Evolutionary conservation across 2,329 filamentous ascomycete species (phyloP).

Genomic region (Diaporthe eres): DNA sequence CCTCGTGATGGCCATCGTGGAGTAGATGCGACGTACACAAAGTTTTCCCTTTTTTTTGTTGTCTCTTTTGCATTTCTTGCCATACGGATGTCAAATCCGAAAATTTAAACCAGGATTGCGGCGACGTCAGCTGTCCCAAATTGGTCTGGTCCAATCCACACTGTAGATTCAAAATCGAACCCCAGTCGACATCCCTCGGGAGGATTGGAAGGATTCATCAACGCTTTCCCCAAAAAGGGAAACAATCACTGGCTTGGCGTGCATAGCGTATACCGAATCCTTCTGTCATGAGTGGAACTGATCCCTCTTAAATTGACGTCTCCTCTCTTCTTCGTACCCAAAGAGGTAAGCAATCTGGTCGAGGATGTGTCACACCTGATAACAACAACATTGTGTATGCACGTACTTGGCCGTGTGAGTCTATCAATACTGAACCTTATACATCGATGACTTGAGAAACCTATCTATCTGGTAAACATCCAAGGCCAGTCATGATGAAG

Average conservation of each 20-base stretch:
- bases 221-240: slow-evolving; percentile 32
- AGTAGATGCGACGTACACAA: too few species aligned
- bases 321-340: not conserved
- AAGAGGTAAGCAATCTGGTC: not conserved
- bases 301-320: not conserved
- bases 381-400: not conserved
- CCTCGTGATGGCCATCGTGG: too few species aligned
- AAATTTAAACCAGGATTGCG: not conserved
- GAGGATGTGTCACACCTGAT: not conserved
- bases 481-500: not conserved
- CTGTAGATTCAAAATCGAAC: not conserved
- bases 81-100: too few species aligned
- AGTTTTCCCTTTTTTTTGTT: too few species aligned
- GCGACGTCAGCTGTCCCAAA: not conserved
- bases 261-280: slow-evolving; percentile 2
- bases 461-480: not conserved
- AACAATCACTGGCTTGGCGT: slow-evolving; percentile 30
- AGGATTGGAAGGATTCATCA: not conserved
- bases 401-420: too few species aligned
- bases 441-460: not conserved
- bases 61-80: too few species aligned
- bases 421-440: not conserved
- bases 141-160: not conserved
- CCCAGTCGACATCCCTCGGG: not conserved
- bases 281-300: not conserved